phyloP scores from a whole-genome alignment of 208 protist species.

The Leishmania braziliensis region DNA sequence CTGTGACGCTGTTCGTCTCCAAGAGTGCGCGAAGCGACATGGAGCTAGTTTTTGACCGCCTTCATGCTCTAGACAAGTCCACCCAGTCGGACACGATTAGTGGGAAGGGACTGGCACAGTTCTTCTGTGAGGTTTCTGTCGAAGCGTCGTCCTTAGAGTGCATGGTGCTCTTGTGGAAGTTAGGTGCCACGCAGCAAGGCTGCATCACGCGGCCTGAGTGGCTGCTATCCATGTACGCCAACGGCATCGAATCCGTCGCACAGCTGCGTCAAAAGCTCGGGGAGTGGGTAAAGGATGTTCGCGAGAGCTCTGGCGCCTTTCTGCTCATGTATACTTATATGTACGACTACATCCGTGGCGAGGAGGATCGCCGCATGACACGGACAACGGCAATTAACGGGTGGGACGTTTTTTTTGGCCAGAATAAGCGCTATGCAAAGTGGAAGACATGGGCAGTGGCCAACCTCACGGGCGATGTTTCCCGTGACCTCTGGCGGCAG shows the following conservation, averaged over 20 bases:
- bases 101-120: conserved; percentile 53
- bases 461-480: conserved; percentile 50
- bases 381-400: conserved; percentile 41
- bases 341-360: conserved; percentile 88
- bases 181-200: conserved; percentile 52
- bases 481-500: conserved; percentile 86
- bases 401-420: conserved; percentile 71
- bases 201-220: conserved; percentile 73
- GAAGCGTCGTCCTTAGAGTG: conserved; percentile 47
- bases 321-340: conserved; percentile 79
- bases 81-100: conserved; percentile 55
- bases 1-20: conserved; percentile 9
- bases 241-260: conserved; percentile 46
- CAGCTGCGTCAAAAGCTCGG: conserved; percentile 49
- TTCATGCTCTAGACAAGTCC: conserved; percentile 42
- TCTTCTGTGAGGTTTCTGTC: conserved; percentile 63
- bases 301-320: conserved; percentile 38
- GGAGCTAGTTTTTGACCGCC: conserved; percentile 62
- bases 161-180: conserved; percentile 78
- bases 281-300: conserved; percentile 66
- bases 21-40: conserved; percentile 51
- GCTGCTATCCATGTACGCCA: conserved; percentile 62
- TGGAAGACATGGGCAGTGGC: conserved; percentile 63
- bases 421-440: conserved; percentile 23
- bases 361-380: conserved; percentile 69